Evolutionary conservation across 2,329 filamentous ascomycete genomes (phyloP), one percentile per base, ranked within the genome.

Genomic region (Drechslerella coelobrocha): DNA sequence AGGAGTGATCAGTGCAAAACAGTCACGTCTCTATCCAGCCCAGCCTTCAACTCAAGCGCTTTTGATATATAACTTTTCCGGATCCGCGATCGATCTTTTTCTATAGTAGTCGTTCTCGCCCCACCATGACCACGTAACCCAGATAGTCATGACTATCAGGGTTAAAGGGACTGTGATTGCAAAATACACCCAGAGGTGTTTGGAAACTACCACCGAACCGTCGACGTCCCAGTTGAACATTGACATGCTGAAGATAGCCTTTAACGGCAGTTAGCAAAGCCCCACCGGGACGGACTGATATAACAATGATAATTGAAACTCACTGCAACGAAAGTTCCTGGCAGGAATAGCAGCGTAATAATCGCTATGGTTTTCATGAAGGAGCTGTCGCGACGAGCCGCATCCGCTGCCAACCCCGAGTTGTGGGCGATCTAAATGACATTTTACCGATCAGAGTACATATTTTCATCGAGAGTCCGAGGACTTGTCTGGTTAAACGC

Each of bases 181-280:
- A 41, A 69, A 61, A 29, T 69, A 69, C 43, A 69, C 51, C 63
- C 63, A 56, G 1, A 69, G 34, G 26, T 69, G 63, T n/a, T 45
- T 55, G 8, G 63, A 69, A 0, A 61, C 57, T 24, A 69, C 63
- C 19, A 69, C 21, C 2, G 31, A 47, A 4, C 63, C 63, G 53
- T 69, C 56, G 1, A 56, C 14, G 9, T 48, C 63, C 63, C 63
- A 69, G 19, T 55, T 47, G 45, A 69, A 69, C 63, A 69, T 69
- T 7, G 63, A 69, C 63, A 69, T 69, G 43, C 63, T 69, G 48
- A 61, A 69, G 3, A 69, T 26, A 12, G 63, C 63, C 63, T 69
- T 29, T 45, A 26, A 31, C 12, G 12, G 6, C 29, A 31, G 37
- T 41, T 8, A 17, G 37, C 7, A 14, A 41, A 14, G 37, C n/a